Base-by-base conservation (phyloP, 2,329 filamentous ascomycete species). In the Parascedosporium putredinis region DNA sequence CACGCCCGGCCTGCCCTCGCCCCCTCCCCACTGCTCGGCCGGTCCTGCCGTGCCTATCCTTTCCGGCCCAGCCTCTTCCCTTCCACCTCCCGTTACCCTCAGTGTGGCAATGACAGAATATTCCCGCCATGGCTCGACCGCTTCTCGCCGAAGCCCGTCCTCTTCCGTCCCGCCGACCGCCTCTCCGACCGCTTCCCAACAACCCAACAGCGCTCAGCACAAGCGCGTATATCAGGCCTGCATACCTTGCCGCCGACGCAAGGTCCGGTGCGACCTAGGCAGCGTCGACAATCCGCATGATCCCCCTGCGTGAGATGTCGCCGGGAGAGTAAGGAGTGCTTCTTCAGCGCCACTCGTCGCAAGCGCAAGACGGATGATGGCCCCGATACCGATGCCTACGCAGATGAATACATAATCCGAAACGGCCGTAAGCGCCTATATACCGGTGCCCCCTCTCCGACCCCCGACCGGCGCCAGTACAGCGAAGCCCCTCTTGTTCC, bases 251-350 rank as follows among this genome's bases (percentile, higher is more conserved):
- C 75, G 78, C 16, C 73, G 76, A 3, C 72, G 77, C 55, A 82
- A 82, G 62, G 77, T 83, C 23, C 73, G 78, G 52, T 81, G 76
- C 64, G 78, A 81, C 55, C 67, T 83, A 5, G 78, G 78, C 51
- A 85, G 83, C 60, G 91, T 97, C 62, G 93, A 97, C 68, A 91
- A 93, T 59, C 93, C 93, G 22, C 83, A 90, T 66, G 88, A 95
- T 59, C 91, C 91, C 93, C 93, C 2, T 98, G 93, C 66, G 86
- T 91, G 52, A 83, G 93, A 62, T 98, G 93, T 65, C 84, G 89
- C 49, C 83, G 93, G 57, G 93, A 98, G 72, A 88, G 84, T 70
- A 97, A 97, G 66, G 85, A 95, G 60, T 98, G 93, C 72, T 95
- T 85, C 75, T 98, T 98, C 73, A 95, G 89, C 54, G 88, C 89